A percentile compares a stretch with the other conserved stretches of the same genome.
Conservation (phyloP, 2,329 filamentous ascomycete species). For the Fusarium illudens region DNA sequence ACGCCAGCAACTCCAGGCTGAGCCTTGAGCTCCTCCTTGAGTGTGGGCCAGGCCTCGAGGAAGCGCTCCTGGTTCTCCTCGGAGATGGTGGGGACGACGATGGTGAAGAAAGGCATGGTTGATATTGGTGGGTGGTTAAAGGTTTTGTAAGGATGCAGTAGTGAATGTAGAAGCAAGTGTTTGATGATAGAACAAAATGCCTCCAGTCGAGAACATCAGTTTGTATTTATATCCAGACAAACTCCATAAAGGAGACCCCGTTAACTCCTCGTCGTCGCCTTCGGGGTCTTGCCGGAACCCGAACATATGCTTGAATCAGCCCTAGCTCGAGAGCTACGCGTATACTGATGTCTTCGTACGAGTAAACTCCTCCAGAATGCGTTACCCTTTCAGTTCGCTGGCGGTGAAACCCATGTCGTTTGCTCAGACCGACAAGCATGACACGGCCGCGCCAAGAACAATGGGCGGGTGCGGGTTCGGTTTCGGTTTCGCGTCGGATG, state of each 20-base stretch:
- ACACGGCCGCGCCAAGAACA: background rate
- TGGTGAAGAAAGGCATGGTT: slow-evolving; percentile 20
- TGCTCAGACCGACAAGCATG: background rate
- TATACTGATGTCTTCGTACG: background rate
- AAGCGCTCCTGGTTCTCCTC: slow-evolving; percentile 19
- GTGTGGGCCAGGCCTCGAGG: slow-evolving; percentile 14
- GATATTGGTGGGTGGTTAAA: background rate
- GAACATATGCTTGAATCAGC: background rate
- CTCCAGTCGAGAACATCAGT: background rate
- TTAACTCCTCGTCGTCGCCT: background rate
- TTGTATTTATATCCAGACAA: background rate
- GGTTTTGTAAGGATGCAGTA: background rate
- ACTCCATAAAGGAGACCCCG: background rate
- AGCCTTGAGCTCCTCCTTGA: slow-evolving; percentile 11
- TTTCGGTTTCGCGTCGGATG: background rate
- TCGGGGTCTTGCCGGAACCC: background rate
- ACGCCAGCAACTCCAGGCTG: slow-evolving; percentile 17
- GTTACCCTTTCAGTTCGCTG: background rate
- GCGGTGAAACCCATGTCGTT: background rate
- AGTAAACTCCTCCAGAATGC: background rate
- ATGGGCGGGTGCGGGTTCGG: background rate
- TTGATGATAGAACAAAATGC: background rate
- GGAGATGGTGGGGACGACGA: slow-evolving; percentile 13
- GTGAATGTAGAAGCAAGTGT: background rate
- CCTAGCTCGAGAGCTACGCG: background rate